Conservation (phyloP, 129 eudicot species). For the Saposhnikovia divaricata region DNA sequence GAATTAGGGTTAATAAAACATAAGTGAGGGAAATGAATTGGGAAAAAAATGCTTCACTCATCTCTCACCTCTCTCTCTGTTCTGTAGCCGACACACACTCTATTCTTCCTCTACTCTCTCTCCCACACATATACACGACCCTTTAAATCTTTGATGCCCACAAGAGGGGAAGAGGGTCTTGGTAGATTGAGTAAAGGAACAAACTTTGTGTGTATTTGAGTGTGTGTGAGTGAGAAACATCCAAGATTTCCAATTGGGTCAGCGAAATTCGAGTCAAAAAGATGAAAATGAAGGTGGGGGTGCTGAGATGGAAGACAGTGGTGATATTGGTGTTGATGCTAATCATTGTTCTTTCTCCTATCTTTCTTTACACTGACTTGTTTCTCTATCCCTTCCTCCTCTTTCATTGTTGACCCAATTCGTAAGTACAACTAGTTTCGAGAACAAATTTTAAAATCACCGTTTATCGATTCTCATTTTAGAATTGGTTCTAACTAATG, state of each 20-base stretch:
- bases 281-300: constrained; percentile 8
- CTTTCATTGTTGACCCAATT: constrained; percentile 6
- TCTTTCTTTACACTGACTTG: constrained; percentile 53
- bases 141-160: not conserved
- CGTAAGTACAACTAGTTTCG: not conserved
- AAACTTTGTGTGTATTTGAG: not conserved
- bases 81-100: constrained; percentile 5
- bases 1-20: too few relatives aligned
- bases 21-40: too few relatives aligned
- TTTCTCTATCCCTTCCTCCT: constrained; percentile 24
- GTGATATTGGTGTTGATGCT: constrained; percentile 32
- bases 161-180: not conserved
- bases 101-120: not conserved
- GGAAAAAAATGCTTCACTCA: too few relatives aligned
- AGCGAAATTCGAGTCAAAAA: not conserved
- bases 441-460: not conserved
- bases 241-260: not conserved
- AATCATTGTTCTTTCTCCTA: constrained; percentile 61
- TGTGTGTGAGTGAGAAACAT: not conserved
- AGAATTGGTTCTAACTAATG: not conserved
- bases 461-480: not conserved
- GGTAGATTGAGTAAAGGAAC: not conserved
- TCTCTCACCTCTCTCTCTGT: too few relatives aligned
- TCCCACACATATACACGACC: not conserved
- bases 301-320: constrained; percentile 31